A percentile compares a stretch with the other conserved stretches of the same genome.
These are phyloP conservation scores for Taiozyma sp. DNA, from an alignment of 1,139 yeast species.

Conservation along the genomic window DNA sequence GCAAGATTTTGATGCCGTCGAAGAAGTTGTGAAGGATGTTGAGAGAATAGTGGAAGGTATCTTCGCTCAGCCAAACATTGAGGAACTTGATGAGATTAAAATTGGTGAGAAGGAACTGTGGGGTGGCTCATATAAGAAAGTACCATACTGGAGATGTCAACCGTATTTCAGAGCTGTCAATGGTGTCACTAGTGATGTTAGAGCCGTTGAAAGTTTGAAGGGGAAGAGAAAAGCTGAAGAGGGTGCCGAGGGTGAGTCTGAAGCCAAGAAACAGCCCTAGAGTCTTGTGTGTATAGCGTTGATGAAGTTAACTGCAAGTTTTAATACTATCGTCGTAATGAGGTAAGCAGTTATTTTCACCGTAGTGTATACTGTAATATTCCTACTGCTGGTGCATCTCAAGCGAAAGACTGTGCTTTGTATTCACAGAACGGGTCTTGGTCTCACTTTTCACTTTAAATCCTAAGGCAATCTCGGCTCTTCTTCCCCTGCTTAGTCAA, in stretches of 20 bases:
- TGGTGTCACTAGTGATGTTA: conserved; percentile 52
- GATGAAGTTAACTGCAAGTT: not conserved
- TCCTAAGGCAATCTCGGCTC: not conserved
- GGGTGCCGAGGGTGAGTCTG: not conserved
- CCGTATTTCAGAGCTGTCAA: conserved; percentile 88
- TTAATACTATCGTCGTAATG: too few species aligned
- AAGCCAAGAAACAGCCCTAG: not conserved
- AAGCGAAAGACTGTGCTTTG: too few species aligned
- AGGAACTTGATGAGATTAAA: conserved; percentile 44
- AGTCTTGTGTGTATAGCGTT: not conserved
- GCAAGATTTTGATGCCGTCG: conserved; percentile 56
- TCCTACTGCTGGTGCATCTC: too few species aligned
- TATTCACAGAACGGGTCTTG: too few species aligned
- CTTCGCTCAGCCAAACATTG: conserved; percentile 40
- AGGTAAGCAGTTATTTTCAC: too few species aligned
- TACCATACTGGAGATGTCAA: conserved; percentile 98
- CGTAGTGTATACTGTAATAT: too few species aligned
- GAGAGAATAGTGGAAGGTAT: conserved; percentile 61
- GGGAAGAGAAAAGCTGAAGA: conserved; percentile 6
- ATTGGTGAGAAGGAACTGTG: conserved; percentile 56
- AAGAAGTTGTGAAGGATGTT: conserved; percentile 60
- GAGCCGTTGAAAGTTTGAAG: conserved; percentile 31
- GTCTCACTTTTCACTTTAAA: too few species aligned
- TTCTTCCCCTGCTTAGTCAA: not conserved
- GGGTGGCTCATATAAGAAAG: conserved; percentile 77